Conservation (phyloP, 495 filamentous ascomycete species). For the Peziza echinospora region DNA sequence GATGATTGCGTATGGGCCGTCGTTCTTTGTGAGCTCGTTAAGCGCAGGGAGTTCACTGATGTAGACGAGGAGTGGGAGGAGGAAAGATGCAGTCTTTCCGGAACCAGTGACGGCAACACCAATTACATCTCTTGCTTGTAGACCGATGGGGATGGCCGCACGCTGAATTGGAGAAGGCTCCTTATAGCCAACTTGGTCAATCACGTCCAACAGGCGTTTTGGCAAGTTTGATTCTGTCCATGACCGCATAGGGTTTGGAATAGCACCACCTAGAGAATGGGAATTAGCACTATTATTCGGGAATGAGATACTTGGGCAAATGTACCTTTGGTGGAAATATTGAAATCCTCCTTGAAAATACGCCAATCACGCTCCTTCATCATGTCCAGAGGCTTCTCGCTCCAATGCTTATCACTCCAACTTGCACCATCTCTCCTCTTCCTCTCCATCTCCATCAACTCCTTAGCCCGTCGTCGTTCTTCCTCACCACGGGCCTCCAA, state of each 20-base stretch:
- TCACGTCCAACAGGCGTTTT: slow-evolving; percentile 56
- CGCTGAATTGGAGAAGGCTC: slow-evolving; percentile 85
- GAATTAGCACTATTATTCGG: slow-evolving; percentile 10
- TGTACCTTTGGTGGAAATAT: slow-evolving; percentile 85
- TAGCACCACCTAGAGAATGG: too few species aligned
- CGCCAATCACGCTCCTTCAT: slow-evolving; percentile 99
- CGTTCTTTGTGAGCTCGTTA: slow-evolving; percentile 74
- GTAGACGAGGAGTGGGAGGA: slow-evolving; percentile 87
- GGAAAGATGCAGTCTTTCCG: slow-evolving; percentile 92
- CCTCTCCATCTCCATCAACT: slow-evolving; percentile 78
- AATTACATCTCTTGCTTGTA: slow-evolving; percentile 84
- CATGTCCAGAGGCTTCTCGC: slow-evolving; percentile 79
- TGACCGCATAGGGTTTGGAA: slow-evolving; percentile 90
- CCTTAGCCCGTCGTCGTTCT: slow-evolving; percentile 50
- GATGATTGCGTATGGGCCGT: slow-evolving; percentile 90
- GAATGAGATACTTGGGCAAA: slow-evolving; percentile 12
- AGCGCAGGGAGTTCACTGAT: slow-evolving; percentile 78
- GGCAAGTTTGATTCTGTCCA: slow-evolving; percentile 79
- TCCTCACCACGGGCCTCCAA: slow-evolving; percentile 68
- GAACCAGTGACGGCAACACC: slow-evolving; percentile 97
- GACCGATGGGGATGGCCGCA: slow-evolving; percentile 84
- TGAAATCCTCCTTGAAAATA: slow-evolving; percentile 99
- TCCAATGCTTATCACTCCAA: slow-evolving; percentile 81
- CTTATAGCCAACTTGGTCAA: slow-evolving; percentile 72
- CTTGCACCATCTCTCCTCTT: slow-evolving; percentile 49